A percentile compares a stretch with the other conserved stretches of the same genome.
Conservation (phyloP, 441 rosid species). For the Pelargonium fulgidum region DNA sequence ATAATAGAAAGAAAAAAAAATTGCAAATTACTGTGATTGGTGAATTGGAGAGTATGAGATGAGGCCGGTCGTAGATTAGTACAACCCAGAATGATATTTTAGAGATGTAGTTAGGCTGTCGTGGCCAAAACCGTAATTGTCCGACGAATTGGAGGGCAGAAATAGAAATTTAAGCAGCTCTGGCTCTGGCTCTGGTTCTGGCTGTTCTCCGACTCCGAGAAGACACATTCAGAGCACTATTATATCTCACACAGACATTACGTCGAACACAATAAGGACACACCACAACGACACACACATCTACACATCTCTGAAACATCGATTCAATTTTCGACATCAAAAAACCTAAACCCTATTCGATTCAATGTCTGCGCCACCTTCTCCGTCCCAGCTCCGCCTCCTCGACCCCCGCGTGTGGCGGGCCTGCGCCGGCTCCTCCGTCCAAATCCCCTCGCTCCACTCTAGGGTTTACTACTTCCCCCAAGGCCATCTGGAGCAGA, state of each 20-base stretch:
- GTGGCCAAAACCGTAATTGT: background rate
- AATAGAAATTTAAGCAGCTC: background rate
- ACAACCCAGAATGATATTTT: too few species aligned
- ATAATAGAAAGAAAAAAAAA: too few species aligned
- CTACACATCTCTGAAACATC: too few species aligned
- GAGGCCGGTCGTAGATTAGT: too few species aligned
- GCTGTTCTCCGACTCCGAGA: background rate
- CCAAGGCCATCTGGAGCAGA: constrained; percentile 92
- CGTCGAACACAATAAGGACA: background rate
- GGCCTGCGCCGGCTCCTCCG: constrained; percentile 95
- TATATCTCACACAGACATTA: background rate
- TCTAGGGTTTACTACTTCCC: constrained; percentile 82
- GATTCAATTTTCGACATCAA: background rate
- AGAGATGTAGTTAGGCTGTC: background rate
- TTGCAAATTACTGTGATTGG: too few species aligned
- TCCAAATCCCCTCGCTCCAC: constrained; percentile 70
- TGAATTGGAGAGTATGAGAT: too few species aligned
- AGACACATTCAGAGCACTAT: background rate
- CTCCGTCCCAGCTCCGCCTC: constrained; percentile 13
- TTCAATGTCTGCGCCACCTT: background rate
- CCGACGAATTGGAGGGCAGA: background rate
- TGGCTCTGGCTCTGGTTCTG: background rate
- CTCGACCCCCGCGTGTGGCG: constrained; percentile 95
- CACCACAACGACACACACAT: too few species aligned
- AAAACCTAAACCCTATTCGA: too few species aligned